Conservation (phyloP, 208 protist genomes). For the Acanthamoeba healyi region DNA sequence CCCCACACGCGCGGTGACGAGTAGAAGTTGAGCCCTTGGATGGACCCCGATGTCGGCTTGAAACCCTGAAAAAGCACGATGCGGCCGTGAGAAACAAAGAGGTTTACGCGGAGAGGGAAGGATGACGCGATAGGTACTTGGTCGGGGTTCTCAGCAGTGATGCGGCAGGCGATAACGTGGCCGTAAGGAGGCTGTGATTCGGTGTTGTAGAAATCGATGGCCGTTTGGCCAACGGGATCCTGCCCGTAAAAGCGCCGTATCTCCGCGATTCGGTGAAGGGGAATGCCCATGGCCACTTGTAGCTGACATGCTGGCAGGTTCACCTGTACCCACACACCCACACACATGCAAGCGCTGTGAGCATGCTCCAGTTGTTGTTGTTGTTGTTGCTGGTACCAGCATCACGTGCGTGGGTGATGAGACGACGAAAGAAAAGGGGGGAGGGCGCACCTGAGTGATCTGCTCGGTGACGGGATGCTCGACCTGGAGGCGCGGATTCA, state of each 20-base stretch:
- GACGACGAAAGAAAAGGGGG: neutral
- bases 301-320: constrained; percentile 97
- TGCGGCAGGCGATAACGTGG: constrained; percentile 97
- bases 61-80: constrained; percentile 88
- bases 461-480: constrained; percentile 98
- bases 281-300: constrained; percentile 98
- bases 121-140: constrained; percentile 79
- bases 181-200: constrained; percentile 66
- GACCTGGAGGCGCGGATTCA: constrained; percentile 98
- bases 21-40: constrained; percentile 96
- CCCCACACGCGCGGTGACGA: constrained; percentile 97
- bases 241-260: constrained; percentile 95
- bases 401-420: neutral
- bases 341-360: too few species aligned
- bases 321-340: too few species aligned
- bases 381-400: too few species aligned
- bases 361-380: too few species aligned
- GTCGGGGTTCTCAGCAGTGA: constrained; percentile 98
- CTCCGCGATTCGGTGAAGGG: constrained; percentile 96
- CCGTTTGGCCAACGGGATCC: constrained; percentile 87
- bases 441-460: constrained; percentile 93
- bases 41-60: constrained; percentile 95
- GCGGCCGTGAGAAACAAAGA: neutral
- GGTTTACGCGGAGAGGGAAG: neutral
- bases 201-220: constrained; percentile 94